A percentile compares a stretch with the other conserved stretches of the same genome.
Evolutionary conservation across 164 flowering plant genomes (phyloP).

Genomic region (Cinnamomum micranthum): DNA sequence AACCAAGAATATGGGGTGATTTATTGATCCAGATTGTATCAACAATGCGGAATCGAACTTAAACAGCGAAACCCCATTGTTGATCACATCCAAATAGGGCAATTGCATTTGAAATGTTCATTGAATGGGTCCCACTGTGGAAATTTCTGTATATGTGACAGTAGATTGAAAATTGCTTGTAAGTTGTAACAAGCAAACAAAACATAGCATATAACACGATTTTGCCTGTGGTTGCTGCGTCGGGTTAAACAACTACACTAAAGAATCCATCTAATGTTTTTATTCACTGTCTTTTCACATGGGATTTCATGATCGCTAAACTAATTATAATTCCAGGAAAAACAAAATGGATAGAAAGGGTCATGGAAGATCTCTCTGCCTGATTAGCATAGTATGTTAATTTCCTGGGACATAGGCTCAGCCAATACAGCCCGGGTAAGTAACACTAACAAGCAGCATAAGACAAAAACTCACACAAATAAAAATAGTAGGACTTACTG

Average conservation of each 20-base stretch:
- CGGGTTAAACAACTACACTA: too few species aligned
- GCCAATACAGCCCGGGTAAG: not conserved
- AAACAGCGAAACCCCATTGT: too few species aligned
- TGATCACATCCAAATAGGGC: too few species aligned
- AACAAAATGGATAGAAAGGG: too few species aligned
- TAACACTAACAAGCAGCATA: not conserved
- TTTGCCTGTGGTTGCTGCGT: not conserved
- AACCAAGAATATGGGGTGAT: too few species aligned
- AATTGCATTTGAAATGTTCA: too few species aligned
- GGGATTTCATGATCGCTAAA: not conserved
- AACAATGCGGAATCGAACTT: too few species aligned
- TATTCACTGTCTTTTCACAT: not conserved
- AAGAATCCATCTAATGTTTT: not conserved
- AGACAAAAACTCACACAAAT: not conserved
- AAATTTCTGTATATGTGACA: too few species aligned
- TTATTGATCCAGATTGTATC: too few species aligned
- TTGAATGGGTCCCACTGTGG: too few species aligned
- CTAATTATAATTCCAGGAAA: not conserved
- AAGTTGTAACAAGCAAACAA: too few species aligned
- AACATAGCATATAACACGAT: not conserved
- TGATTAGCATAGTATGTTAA: not conserved
- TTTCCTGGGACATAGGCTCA: not conserved
- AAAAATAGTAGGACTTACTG: constrained; percentile 40
- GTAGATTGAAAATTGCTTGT: too few species aligned
- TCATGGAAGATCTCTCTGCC: not conserved